Percentiles rank a stretch among this genome's conserved stretches.
These are phyloP conservation scores for Lepidopterella palustris DNA, from an alignment of 495 filamentous ascomycete species.

Conservation along the genomic window DNA sequence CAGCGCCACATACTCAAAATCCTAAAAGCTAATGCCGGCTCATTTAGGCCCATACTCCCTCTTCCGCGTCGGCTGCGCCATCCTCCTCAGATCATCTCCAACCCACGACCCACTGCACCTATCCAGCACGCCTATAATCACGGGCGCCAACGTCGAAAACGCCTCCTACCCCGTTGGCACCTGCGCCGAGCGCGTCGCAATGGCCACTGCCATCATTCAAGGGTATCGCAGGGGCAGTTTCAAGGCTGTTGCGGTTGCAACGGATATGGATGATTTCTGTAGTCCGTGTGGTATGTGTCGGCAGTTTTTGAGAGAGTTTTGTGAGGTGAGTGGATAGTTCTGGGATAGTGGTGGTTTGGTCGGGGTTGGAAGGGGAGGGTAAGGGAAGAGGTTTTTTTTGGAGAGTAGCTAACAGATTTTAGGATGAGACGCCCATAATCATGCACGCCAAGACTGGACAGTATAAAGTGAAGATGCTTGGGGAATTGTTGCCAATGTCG, in stretches of 20 bases:
- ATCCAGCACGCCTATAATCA: conserved; percentile 25
- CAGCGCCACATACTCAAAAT: not conserved
- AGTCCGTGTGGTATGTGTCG: conserved; percentile 51
- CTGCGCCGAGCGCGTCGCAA: conserved; percentile 85
- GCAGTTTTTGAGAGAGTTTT: conserved; percentile 43
- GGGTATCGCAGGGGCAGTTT: conserved; percentile 53
- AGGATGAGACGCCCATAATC: conserved; percentile 71
- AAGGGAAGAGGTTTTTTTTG: not conserved
- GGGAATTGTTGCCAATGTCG: conserved; percentile 40
- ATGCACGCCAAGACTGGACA: conserved; percentile 78
- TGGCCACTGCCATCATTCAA: conserved; percentile 68
- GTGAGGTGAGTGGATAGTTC: too few relatives aligned
- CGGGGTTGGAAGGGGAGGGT: not conserved
- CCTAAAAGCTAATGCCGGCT: not conserved
- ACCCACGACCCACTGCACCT: conserved; percentile 43
- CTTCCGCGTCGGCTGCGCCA: conserved; percentile 81
- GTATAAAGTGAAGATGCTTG: conserved; percentile 64
- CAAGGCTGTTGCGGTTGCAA: conserved; percentile 79
- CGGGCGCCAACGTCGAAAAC: conserved; percentile 91
- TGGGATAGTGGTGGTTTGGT: conserved; percentile 3
- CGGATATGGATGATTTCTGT: conserved; percentile 54
- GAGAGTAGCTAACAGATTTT: conserved; percentile 47
- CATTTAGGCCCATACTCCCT: conserved; percentile 73
- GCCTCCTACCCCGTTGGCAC: conserved; percentile 85
- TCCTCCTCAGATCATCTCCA: conserved; percentile 51